phyloP scores from a whole-genome alignment of 78 protist species.

The Chrysochromulina parva region DNA sequence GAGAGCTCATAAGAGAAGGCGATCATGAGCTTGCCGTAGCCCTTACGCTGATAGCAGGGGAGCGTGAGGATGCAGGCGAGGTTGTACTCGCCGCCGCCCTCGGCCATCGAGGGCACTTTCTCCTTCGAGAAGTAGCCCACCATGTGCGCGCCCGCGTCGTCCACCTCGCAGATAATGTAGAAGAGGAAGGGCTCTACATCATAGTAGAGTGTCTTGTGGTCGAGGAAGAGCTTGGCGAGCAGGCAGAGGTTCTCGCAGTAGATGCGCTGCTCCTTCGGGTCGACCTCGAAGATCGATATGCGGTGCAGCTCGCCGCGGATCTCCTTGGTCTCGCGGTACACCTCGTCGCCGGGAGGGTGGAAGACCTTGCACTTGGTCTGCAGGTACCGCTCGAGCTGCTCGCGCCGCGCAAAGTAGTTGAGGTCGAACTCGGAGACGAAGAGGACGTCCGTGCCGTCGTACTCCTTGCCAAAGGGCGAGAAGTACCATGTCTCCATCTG shows the following conservation, averaged over 20 bases:
- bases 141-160: slow-evolving; percentile 70
- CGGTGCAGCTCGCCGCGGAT: slow-evolving; percentile 68
- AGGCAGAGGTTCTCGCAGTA: slow-evolving; percentile 80
- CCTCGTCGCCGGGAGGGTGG: slow-evolving; percentile 95
- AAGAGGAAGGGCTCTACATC: slow-evolving; percentile 96
- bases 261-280: not conserved
- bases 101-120: slow-evolving; percentile 63
- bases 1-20: slow-evolving; percentile 87
- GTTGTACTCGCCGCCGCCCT: slow-evolving; percentile 69
- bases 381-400: slow-evolving; percentile 56
- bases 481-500: slow-evolving; percentile 94
- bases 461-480: slow-evolving; percentile 93
- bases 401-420: slow-evolving; percentile 63
- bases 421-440: slow-evolving; percentile 91
- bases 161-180: slow-evolving; percentile 87
- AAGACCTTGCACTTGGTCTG: slow-evolving; percentile 12
- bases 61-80: slow-evolving; percentile 95
- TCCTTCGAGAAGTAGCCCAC: slow-evolving; percentile 97
- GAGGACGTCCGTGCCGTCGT: slow-evolving; percentile 62
- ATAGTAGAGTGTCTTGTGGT: slow-evolving; percentile 83
- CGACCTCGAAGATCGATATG: slow-evolving; percentile 56
- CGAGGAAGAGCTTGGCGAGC: slow-evolving; percentile 91
- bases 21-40: slow-evolving; percentile 92
- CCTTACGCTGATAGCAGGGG: slow-evolving; percentile 77
- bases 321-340: slow-evolving; percentile 72